Evolutionary conservation across 176 grass and related monocot species (phyloP), one percentile per base, ranked within the genome.

Genomic region (Hsuehochloa calcarea): DNA sequence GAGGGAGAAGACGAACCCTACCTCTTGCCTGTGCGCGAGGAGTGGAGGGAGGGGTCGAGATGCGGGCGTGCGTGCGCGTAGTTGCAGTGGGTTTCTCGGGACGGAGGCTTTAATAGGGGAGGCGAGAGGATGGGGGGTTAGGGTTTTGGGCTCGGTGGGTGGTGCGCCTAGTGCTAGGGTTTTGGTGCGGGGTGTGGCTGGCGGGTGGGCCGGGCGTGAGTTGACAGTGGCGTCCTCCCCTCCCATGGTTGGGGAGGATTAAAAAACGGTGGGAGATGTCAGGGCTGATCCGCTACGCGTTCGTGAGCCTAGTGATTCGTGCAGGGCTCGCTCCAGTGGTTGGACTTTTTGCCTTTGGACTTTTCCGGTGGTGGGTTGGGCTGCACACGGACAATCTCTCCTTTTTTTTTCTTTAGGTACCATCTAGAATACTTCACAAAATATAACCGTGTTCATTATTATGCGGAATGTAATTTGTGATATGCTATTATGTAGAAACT

Each of bases 91-190:
- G 14, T 4, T 61, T 23, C 50, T 75, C 50, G 63, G 43, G 45
- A 35, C 46, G 84, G 25, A 39, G 37, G 40, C 80, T 87, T 87
- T 87, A 87, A 84, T 90, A 90, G 80, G 16, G 72, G 29, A 23
- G 19, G 15, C 35, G 65, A 10, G 65, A 0, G 46, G 16, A 17
- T 5, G 22, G 22, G 64, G 26, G 46, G 71, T 34, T 90, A 90
- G 89, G 89, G 89, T 87, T 90, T 90, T 87, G 80, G 50, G 65
- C 78, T 70, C 35, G 12, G 65, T 8, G 31, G 40, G 9, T 41
- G 60, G 59, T 25, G 38, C 43, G 29, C 1, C 63, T 17, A 6
- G 83, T 13, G 26, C 65, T 90, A 87, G 88, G 88, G 89, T 90
- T 87, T 87, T 83, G 55, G 39, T n/a, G 25, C 9, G 65, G 13